Base-by-base conservation (phyloP, 2,329 filamentous ascomycete species). In the Aspergillus piperis region DNA sequence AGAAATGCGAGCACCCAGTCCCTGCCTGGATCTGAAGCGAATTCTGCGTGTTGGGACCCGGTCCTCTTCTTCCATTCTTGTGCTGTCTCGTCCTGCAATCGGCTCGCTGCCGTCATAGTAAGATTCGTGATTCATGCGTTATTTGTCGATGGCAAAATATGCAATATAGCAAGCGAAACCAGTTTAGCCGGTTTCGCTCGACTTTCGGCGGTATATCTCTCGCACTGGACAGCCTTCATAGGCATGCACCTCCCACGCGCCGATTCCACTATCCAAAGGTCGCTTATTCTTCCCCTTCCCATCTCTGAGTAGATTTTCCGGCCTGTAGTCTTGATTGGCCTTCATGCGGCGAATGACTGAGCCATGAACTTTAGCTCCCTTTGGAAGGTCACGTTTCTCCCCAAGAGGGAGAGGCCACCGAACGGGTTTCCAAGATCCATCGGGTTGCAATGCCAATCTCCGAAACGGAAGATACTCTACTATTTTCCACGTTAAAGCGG, bases 401-500 rank as follows among this genome's bases (percentile, higher is more conserved):
- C 90, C 90, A 8, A 85, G 83, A 0, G 90, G 90, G 3, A 91
- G 77, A 0, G 90, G 90, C 88, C 89, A 92, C 5, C 85, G 80
- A 64, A 92, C 91, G 0, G 88, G 86, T 73, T 85, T 86, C 90
- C 90, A 92, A 3, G 59, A 60, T 49, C 66, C 67, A 51, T 70
- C 64, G 0, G 78, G 58, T 62, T 85, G 84, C 3, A 92, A 77
- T 64, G 92, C 90, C 88, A 92, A 91, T 36, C 90, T 80, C 1
- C 88, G 82, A 75, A 92, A 90, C 0, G 90, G 90, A 17, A 92
- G 77, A 68, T 88, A 91, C 69, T 92, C 90, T 88, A 92, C 89
- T 15, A 90, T 69, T 50, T 86, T 88, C 89, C 90, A 92, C 30
- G 30, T 36, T 36, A 87, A 64, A 1, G 90, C 87, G 0, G 84